Conservation (phyloP, 2,329 filamentous ascomycete genomes). For the Penicillium sp. region DNA sequence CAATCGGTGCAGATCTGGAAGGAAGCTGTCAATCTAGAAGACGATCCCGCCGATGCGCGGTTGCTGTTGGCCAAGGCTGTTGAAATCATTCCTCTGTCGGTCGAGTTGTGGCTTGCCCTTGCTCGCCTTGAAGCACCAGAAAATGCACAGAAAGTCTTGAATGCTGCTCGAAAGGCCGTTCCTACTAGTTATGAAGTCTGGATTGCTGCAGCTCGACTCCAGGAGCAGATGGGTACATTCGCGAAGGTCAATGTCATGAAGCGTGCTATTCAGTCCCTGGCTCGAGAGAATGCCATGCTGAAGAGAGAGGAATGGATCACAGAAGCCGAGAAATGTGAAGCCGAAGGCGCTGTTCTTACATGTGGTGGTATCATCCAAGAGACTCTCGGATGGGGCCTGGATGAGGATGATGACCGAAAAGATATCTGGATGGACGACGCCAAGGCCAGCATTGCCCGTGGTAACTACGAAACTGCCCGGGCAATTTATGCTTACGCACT, state of each 20-base stretch:
- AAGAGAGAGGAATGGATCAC: conserved; percentile 96
- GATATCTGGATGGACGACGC: conserved; percentile 96
- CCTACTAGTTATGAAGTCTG: conserved; percentile 94
- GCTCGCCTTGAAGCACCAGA: conserved; percentile 85
- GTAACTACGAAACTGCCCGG: conserved; percentile 82
- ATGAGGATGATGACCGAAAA: conserved; percentile 94
- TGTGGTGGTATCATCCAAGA: conserved; percentile 88
- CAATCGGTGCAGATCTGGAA: conserved; percentile 98
- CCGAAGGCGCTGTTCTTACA: conserved; percentile 81
- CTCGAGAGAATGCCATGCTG: conserved; percentile 90
- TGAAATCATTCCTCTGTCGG: conserved; percentile 87
- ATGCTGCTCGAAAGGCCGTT: conserved; percentile 88
- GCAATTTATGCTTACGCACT: conserved; percentile 92
- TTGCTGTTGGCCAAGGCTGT: conserved; percentile 91
- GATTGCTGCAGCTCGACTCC: conserved; percentile 88
- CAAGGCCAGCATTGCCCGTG: conserved; percentile 73
- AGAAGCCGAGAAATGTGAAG: conserved; percentile 91
- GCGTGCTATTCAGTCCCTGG: conserved; percentile 81
- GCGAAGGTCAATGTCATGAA: conserved; percentile 90
- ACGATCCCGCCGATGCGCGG: conserved; percentile 81
- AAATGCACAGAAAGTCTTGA: conserved; percentile 91
- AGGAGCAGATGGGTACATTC: conserved; percentile 82
- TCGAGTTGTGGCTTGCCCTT: conserved; percentile 92
- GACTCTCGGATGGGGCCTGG: conserved; percentile 86
- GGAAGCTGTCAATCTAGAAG: conserved; percentile 91